phyloP scores from a whole-genome alignment of 2,329 filamentous ascomycete species.

The Ophiostoma ips region DNA sequence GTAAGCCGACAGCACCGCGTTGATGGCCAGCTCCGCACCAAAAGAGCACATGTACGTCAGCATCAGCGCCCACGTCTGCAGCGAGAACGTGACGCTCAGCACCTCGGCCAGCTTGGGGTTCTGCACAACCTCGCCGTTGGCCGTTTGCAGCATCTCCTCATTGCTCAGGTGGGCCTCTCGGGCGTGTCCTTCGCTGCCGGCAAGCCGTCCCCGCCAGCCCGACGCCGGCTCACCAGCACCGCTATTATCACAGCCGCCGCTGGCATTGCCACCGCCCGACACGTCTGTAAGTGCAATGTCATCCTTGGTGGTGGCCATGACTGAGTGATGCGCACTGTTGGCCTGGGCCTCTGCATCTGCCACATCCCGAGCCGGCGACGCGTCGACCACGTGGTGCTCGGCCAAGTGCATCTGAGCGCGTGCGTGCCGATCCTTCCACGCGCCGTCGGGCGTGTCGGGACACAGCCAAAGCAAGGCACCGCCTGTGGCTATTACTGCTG shows the following conservation, averaged over 20 bases:
- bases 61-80: constrained; percentile 41
- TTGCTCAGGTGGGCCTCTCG: constrained; percentile 34
- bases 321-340: background rate
- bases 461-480: background rate
- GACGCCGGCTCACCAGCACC: background rate
- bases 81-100: constrained; percentile 31
- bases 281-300: too few relatives aligned
- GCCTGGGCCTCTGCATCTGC: constrained; percentile 15
- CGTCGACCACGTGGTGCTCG: constrained; percentile 21
- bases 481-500: background rate
- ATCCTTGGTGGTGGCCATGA: background rate
- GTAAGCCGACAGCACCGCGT: constrained; percentile 44
- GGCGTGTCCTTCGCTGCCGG: constrained; percentile 13
- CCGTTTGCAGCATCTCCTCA: constrained; percentile 39
- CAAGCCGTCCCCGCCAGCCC: background rate
- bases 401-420: constrained; percentile 39
- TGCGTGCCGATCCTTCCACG: constrained; percentile 60
- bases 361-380: background rate
- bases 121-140: constrained; percentile 33
- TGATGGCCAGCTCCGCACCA: constrained; percentile 48
- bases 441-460: constrained; percentile 63
- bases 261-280: background rate
- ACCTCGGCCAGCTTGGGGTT: constrained; percentile 42
- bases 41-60: constrained; percentile 50
- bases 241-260: background rate